Evolutionary conservation across 2,329 filamentous ascomycete species (phyloP), one percentile per base, ranked within the genome.

Genomic region (Talaromyces rugulosus): DNA sequence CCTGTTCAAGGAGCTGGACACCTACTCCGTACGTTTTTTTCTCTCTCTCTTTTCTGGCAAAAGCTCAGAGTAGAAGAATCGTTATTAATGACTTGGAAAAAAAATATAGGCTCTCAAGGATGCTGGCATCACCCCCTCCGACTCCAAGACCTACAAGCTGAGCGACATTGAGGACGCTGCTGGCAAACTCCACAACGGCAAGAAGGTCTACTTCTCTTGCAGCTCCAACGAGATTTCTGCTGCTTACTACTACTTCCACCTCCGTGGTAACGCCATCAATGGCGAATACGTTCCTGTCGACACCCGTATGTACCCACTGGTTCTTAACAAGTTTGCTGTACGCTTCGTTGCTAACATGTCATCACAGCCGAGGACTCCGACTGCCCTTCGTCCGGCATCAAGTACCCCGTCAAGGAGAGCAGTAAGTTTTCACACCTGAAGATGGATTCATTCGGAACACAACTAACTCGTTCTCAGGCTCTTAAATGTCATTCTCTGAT

Each of bases 321-420:
- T 47, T 34, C 42, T 28, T 34, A 2, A 3, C 31, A 23, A 31
- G 4, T 18, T 11, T 4, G 47, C 5, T 42, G 14, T 18, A 27
- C 6, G 3, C 23, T 27, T 27, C 8, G 44, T 47, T 27, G 1
- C 53, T 28, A 53, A n/a, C 40, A 11, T 27, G 9, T 5, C 83
- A 23, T 65, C 30, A 40, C 56, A 62, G 82, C 85, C 55, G 78
- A 81, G 1, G 81, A 81, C 56, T 86, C 86, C 30, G 84, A 79
- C 51, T 93, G 90, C 72, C 86, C 89, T 0, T 70, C 72, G 42
- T 81, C 75, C 0, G 86, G 85, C 2, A 85, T 92, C 71, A 84
- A 84, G 69, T 91, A 91, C 71, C 74, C 84, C 8, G 86, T 86
- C 36, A 90, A 90, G 75, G 73, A 47, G 12, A 30, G 14, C 50